phyloP scores from a whole-genome alignment of 495 filamentous ascomycete species.

The Lasiosphaeria ovina region DNA sequence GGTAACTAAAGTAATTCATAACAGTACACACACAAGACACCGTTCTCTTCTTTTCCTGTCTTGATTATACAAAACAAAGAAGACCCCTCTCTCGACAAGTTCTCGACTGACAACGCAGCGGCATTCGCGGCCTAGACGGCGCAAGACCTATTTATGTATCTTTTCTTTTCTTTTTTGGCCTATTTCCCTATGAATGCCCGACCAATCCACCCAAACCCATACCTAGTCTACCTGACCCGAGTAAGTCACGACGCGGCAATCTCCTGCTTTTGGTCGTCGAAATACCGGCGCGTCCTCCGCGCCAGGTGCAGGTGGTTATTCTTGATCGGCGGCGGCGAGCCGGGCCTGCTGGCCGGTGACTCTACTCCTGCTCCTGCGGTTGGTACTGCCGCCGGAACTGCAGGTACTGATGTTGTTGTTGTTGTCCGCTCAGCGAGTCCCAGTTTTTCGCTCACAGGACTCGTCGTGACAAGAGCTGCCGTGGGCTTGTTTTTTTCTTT shows the following conservation, averaged over 20 bases:
- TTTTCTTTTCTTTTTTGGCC: neutral
- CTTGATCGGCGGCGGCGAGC: neutral
- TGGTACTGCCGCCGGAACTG: neutral
- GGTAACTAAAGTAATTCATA: no score
- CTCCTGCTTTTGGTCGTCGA: slow-evolving; percentile 17
- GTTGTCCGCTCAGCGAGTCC: neutral
- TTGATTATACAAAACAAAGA: no score
- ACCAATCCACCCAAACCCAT: no score
- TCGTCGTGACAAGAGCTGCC: neutral
- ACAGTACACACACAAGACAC: no score
- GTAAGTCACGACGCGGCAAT: slow-evolving; percentile 16
- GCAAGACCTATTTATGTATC: neutral
- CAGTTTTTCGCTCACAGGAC: no score
- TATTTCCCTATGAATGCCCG: no score
- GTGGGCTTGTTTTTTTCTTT: neutral
- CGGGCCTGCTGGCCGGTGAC: neutral
- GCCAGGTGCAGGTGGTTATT: slow-evolving; percentile 22
- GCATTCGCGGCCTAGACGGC: no score
- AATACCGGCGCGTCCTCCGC: slow-evolving; percentile 4
- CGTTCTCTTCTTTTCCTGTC: no score
- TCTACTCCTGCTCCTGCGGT: slow-evolving; percentile 1
- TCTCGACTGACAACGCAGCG: no score
- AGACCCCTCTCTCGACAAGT: no score
- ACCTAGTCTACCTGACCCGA: no score
- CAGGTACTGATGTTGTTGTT: neutral